Evolutionary conservation across 176 grass and related monocot genomes (phyloP), one percentile per base, ranked within the genome.

Genomic region (Eremochloa ophiuroides): DNA sequence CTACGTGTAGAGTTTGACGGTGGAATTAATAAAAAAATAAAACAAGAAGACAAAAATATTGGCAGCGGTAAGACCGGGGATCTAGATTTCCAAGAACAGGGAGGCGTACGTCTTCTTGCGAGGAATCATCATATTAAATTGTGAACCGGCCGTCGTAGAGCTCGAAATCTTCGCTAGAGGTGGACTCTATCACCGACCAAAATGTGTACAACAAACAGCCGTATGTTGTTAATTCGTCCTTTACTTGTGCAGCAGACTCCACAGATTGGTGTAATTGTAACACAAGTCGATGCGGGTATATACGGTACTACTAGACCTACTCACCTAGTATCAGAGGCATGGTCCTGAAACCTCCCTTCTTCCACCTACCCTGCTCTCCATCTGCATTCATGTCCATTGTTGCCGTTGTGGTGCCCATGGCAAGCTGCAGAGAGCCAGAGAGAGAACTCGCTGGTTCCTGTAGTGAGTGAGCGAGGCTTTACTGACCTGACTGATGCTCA

Each of bases 251-350:
- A n/a, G n/a, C 28, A 50, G 22, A 37, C 28, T 8, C n/a, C 29
- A 60, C 27, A 80, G 2, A 15, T 10, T 34, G 4, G 6, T n/a
- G 17, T 17, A 53, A 53, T 2, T 55, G 22, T 23, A 55, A 56
- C 8, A 56, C 25, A 56, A 56, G 53, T 9, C 22, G 53, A 58
- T 58, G n/a, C 53, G 25, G 53, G 53, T 3, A 58, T 10, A 48
- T 25, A 26, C 29, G 13, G 44, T 20, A 51, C 15, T 63, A 40
- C 4, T 18, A n/a, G 27, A 66, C 3, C 1, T 55, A 14, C 82
- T 87, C 76, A 94, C 93, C 93, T 25, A 94, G 73, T 73, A 94
- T 92, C 61, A 92, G 83, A 8, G 93, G 93, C 87, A 94, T 89
- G 71, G 93, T 94, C 84, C 68, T 87, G 89, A 92, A 84, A 39